phyloP scores from a whole-genome alignment of 805 yeast genomes.

The Kuraishia ogatae region DNA sequence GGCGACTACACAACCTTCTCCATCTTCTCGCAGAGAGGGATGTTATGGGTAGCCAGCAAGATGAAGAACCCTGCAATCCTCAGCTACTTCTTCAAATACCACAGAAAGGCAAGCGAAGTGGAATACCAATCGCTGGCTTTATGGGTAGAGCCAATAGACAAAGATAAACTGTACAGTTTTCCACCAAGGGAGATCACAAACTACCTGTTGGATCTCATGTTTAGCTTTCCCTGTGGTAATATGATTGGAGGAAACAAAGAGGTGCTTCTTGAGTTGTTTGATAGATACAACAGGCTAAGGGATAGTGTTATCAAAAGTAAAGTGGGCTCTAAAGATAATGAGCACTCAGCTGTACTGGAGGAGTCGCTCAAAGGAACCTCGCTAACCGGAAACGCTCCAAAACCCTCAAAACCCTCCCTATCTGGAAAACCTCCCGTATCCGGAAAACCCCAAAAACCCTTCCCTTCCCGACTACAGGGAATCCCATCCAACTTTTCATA shows the following conservation, averaged over 20 bases:
- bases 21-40: constrained; percentile 30
- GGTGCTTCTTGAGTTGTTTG: constrained; percentile 11
- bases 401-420: no score
- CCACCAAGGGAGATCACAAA: constrained; percentile 19
- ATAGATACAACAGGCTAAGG: constrained; percentile 5
- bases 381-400: no score
- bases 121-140: constrained; percentile 13
- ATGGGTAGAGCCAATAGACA: constrained; percentile 27
- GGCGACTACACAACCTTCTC: constrained; percentile 26
- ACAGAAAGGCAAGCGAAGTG: constrained; percentile 9
- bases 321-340: no score
- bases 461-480: background rate
- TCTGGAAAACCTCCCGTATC: no score
- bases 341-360: background rate
- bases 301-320: no score
- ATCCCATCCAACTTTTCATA: constrained; percentile 12
- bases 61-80: constrained; percentile 10
- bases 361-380: background rate
- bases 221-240: constrained; percentile 5
- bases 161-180: constrained; percentile 15
- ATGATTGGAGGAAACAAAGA: constrained; percentile 7
- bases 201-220: constrained; percentile 9
- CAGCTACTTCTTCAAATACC: constrained; percentile 16
- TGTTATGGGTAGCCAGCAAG: constrained; percentile 26
- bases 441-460: no score